Base-by-base conservation (phyloP, 805 yeast genomes). In the Candida ortonii region DNA sequence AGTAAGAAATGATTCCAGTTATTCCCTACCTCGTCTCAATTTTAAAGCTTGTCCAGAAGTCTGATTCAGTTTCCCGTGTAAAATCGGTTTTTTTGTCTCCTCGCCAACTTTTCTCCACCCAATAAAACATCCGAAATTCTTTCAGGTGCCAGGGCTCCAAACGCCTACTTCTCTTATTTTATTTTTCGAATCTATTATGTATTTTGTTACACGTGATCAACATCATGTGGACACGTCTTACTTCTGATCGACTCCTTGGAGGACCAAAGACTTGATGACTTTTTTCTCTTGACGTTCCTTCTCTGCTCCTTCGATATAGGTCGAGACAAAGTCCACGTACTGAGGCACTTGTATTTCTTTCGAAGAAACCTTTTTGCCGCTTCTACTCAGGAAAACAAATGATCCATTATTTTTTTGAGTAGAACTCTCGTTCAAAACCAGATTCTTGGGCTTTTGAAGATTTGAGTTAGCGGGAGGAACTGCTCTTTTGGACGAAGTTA, bases 351-450 rank as follows among this genome's bases (percentile, higher is more conserved):
- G 56, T 16, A 82, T 51, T 21, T 61, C 66, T 31, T 68, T 68
- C 1, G 73, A 59, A 24, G 60, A 56, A 3, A 66, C 57, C 41
- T 62, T 68, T 47, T 70, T 71, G 14, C 80, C 83, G 17, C 67
- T 57, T 44, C 68, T 76, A 7, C 81, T 71, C 34, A 82, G 54
- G 35, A 82, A 65, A 3, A 75, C 71, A 52, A 80, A 80, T 10
- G 39, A 12, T n/a, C n/a, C n/a, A 12, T 20, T 33, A 22, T 24
- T 16, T 7, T 34, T 6, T 12, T 16, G 27, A 24, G 33, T 22
- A 50, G 41, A 3, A 68, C 58, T 41, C 52, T 51, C 32, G 25
- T 23, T 30, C 21, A 12, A 10, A 4, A 53, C 55, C 24, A 65
- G 41, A 29, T 39, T 45, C 6, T 56, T 38, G 6, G 39, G 34